phyloP scores from a whole-genome alignment of 2,329 filamentous ascomycete genomes.

The Hawksworthiomyces lignivorus region DNA sequence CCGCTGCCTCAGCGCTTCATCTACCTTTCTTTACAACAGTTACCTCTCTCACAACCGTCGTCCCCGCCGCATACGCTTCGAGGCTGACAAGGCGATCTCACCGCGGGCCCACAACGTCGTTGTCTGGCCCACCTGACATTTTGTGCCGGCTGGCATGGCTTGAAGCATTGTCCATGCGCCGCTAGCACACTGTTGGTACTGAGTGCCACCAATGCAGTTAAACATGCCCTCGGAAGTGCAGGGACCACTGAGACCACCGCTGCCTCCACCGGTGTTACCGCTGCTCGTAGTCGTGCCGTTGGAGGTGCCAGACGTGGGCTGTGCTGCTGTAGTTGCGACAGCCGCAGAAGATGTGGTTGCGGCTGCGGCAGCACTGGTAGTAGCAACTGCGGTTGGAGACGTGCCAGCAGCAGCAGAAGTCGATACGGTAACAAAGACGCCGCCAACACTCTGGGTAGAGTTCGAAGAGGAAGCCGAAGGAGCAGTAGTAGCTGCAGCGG shows the following conservation, averaged over 20 bases:
- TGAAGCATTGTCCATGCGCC: conserved; percentile 37
- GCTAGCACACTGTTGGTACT: conserved; percentile 45
- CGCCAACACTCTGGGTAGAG: conserved; percentile 17
- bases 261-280: conserved; percentile 21
- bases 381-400: not conserved
- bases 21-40: no score
- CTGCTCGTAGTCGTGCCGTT: not conserved
- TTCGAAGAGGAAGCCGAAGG: not conserved
- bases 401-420: conserved; percentile 13
- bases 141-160: conserved; percentile 37
- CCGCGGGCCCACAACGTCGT: conserved; percentile 17
- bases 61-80: conserved; percentile 5
- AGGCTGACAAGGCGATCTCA: no score
- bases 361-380: not conserved
- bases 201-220: conserved; percentile 38
- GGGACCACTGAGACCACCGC: conserved; percentile 27
- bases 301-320: conserved; percentile 8
- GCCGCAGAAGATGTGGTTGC: conserved; percentile 5
- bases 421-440: conserved; percentile 33
- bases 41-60: conserved; percentile 5
- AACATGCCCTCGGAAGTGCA: conserved; percentile 41
- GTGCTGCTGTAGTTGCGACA: conserved; percentile 14
- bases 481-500: conserved; percentile 3
- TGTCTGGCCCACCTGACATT: conserved; percentile 32
- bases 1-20: not conserved